Conservation (phyloP, 352 stramenopile genomes). For the Thraustochytrium sp. region DNA sequence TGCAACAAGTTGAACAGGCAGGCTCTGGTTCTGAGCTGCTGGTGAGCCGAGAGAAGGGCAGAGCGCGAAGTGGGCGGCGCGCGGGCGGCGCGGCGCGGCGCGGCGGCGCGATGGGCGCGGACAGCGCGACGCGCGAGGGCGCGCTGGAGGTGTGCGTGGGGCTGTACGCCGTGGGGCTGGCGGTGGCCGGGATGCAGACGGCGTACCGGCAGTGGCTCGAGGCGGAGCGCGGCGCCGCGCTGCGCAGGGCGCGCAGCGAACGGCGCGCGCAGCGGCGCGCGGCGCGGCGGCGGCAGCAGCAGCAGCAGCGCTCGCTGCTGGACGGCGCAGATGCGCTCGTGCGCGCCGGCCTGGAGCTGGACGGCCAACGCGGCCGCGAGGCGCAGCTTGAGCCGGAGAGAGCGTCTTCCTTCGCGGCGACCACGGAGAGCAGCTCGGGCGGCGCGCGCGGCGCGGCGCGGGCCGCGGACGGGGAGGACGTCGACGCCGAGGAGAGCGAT, state of each 20-base stretch:
- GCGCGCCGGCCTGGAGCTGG: not conserved
- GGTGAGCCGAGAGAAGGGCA: too few relatives aligned
- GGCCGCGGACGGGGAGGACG: not conserved
- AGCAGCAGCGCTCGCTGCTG: too few relatives aligned
- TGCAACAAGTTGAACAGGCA: too few relatives aligned
- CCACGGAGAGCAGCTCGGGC: too few relatives aligned
- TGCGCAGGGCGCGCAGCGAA: not conserved
- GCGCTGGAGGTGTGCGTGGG: not conserved
- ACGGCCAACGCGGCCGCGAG: not conserved
- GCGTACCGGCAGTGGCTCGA: constrained; percentile 14
- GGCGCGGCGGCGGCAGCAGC: too few relatives aligned
- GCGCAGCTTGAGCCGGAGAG: not conserved
- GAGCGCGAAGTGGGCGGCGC: too few relatives aligned
- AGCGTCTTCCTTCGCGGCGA: not conserved
- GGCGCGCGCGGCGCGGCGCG: too few relatives aligned
- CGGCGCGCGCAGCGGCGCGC: not conserved
- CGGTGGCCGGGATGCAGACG: not conserved
- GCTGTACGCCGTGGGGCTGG: not conserved
- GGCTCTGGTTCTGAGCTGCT: too few relatives aligned
- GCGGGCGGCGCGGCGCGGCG: too few relatives aligned
- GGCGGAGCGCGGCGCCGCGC: not conserved
- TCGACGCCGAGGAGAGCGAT: not conserved
- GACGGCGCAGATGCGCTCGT: not conserved
- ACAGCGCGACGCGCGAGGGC: not conserved
- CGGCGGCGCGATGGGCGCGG: constrained; percentile 10